A percentile compares a stretch with the other conserved stretches of the same genome.
phyloP scores from a whole-genome alignment of 2,329 filamentous ascomycete species.

The Hypomyces perniciosus region DNA sequence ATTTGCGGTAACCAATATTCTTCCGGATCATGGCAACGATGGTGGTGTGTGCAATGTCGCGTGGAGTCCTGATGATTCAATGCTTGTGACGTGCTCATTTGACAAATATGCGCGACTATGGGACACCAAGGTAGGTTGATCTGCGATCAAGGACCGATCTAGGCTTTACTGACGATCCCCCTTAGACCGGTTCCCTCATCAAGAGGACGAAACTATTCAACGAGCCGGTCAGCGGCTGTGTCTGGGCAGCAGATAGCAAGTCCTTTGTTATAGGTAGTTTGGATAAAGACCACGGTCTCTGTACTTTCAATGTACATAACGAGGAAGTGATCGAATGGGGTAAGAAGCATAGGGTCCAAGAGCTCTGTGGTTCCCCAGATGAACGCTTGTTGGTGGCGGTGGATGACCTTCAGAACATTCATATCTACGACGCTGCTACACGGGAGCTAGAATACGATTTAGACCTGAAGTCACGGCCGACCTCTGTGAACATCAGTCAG shows the following conservation, averaged over 20 bases:
- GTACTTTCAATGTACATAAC: constrained; percentile 63
- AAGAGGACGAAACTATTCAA: constrained; percentile 62
- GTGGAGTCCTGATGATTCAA: constrained; percentile 88
- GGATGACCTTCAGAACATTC: constrained; percentile 62
- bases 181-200: constrained; percentile 57
- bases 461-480: constrained; percentile 58
- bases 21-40: constrained; percentile 56
- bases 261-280: constrained; percentile 76
- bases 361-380: constrained; percentile 76
- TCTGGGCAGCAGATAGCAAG: constrained; percentile 76
- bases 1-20: constrained; percentile 57
- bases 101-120: constrained; percentile 71
- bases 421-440: constrained; percentile 76
- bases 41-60: constrained; percentile 70
- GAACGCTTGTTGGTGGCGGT: constrained; percentile 75
- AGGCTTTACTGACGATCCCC: neutral
- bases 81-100: constrained; percentile 76
- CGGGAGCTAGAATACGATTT: constrained; percentile 71
- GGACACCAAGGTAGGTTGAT: constrained; percentile 56
- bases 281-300: constrained; percentile 59
- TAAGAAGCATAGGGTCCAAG: constrained; percentile 69
- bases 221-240: constrained; percentile 82
- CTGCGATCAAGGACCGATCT: neutral
- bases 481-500: constrained; percentile 72
- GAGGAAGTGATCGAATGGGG: constrained; percentile 60